These are phyloP conservation scores for Parafenestella ontariensis DNA, from an alignment of 2,329 filamentous ascomycete species.

Conservation along the genomic window DNA sequence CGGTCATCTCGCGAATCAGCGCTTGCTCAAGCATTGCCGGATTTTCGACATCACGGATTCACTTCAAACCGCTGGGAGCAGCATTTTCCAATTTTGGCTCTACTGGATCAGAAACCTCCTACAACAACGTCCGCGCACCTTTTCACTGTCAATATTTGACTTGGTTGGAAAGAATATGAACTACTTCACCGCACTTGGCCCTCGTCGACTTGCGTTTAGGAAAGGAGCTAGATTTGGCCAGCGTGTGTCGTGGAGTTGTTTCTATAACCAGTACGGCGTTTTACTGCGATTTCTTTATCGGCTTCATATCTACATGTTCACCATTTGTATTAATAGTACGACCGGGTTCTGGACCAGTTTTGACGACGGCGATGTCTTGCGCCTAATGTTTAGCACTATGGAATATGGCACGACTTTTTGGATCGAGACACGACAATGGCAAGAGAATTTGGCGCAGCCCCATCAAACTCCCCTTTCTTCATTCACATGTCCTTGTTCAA, in stretches of 20 bases:
- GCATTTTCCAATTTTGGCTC: not conserved
- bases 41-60: not conserved
- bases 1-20: not conserved
- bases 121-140: not conserved
- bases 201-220: not conserved
- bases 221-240: not conserved
- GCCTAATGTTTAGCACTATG: conserved; percentile 8
- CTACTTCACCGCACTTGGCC: not conserved
- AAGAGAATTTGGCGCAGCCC: not conserved
- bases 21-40: not conserved
- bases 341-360: conserved; percentile 2
- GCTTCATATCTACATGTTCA: conserved; percentile 6
- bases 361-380: conserved; percentile 3
- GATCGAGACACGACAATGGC: not conserved
- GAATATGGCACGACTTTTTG: conserved; percentile 9
- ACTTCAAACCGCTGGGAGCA: not conserved
- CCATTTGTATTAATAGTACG: conserved; percentile 25
- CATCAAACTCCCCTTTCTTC: conserved; percentile 2
- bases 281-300: conserved; percentile 2
- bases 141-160: too few relatives aligned
- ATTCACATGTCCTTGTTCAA: conserved; percentile 1
- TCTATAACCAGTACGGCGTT: conserved; percentile 5
- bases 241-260: not conserved
- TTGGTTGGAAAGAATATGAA: not conserved
- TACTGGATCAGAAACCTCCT: not conserved